Conservation (phyloP, 176 grass and related monocot species). For the Secale cereale region DNA sequence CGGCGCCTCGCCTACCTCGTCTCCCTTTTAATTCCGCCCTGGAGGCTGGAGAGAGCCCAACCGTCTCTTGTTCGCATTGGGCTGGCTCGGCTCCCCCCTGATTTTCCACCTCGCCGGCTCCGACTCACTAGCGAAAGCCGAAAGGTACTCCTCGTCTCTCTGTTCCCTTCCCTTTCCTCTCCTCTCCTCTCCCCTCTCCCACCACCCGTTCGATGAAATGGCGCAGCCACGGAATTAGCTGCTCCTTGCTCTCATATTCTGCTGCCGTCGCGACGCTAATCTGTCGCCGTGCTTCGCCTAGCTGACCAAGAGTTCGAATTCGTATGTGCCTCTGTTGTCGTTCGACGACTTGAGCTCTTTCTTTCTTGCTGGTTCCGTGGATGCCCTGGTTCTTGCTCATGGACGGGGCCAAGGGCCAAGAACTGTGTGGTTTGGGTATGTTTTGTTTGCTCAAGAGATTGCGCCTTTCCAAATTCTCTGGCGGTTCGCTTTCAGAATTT, state of each 20-base stretch:
- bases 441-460: background rate
- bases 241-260: background rate
- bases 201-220: slow-evolving; percentile 31
- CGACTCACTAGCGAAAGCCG: background rate
- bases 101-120: background rate
- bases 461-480: background rate
- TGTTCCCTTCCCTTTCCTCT: background rate
- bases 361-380: background rate
- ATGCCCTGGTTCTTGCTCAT: background rate
- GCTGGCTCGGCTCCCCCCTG: background rate
- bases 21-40: slow-evolving; percentile 24
- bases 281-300: background rate
- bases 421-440: background rate
- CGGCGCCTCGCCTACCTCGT: background rate
- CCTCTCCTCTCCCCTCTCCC: background rate
- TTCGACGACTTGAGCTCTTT: background rate
- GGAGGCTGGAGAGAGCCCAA: background rate
- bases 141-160: slow-evolving; percentile 14
- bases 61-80: background rate
- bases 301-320: background rate
- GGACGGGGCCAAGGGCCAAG: background rate
- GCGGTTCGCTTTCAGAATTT: background rate
- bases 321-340: background rate
- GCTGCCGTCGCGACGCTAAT: background rate
- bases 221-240: background rate